Evolutionary conservation across 1,284 basidiomycete genomes (phyloP), one percentile per base, ranked within the genome.

Genomic region (Ustilago hordei): DNA sequence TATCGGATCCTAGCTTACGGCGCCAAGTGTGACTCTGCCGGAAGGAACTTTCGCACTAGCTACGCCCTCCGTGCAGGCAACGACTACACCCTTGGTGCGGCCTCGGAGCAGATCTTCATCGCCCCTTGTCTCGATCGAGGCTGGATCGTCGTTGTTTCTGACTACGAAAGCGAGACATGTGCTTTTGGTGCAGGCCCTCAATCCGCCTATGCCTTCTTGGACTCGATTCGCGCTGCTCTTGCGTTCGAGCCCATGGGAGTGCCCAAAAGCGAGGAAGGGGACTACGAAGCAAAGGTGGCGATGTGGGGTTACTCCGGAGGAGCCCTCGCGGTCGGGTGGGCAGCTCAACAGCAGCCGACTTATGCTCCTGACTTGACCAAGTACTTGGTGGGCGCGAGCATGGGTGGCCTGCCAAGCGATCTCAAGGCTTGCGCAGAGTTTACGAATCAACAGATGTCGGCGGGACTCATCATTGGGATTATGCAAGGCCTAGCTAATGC

Each of bases 221-320:
- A 85, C 66, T 71, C 73, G 34, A 73, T 84, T 35, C 62, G 79
- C 2, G 82, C 82, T 0, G 75, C 71, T 11, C 59, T 82, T 15
- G 65, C 54, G 38, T 82, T 77, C 36, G 66, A 66, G 43, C 61
- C 71, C 19, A 55, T 82, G 34, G 77, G 67, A 2, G 41, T 84
- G 1, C 28, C 58, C 5, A 65, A 60, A 45, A 48, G 70, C 28
- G 31, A 36, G 8, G 55, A 38, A 1, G 64, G 63, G 13, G 43
- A 35, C 8, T 69, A 57, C 36, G 34, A 52, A 17, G 78, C 76
- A 8, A 80, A 75, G 53, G 61, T 83, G 12, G 55, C 61, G 17
- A 59, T 79, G 47, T 82, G 76, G 63, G 84, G 84, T 19, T 85
- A 85, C 60, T 83, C 81, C 6, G 83, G 84, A 9, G 84, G 84